Evolutionary conservation across 257 asterid genomes (phyloP).

Genomic region (Asclepias syriaca): DNA sequence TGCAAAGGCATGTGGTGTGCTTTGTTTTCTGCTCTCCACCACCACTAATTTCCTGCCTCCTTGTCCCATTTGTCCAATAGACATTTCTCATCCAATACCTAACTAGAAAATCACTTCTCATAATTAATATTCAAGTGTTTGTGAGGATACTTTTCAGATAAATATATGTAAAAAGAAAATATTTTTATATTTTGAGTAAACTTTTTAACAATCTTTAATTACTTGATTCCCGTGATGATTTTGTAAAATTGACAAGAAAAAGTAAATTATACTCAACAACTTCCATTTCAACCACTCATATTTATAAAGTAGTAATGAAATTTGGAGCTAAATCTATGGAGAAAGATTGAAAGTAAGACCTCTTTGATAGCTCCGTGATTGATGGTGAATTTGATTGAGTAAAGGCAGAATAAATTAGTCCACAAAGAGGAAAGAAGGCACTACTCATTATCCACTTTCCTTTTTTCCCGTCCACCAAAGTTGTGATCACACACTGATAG

Average conservation of each 20-base stretch:
- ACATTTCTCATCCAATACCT: not conserved
- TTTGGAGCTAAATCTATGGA: too few species aligned
- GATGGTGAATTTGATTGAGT: not conserved
- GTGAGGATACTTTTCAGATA: too few species aligned
- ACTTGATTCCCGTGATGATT: too few species aligned
- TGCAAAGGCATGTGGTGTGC: slow-evolving; percentile 15
- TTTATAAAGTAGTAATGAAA: too few species aligned
- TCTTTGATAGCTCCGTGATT: not conserved
- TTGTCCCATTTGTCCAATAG: not conserved
- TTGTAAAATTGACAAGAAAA: too few species aligned
- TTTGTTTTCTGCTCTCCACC: not conserved
- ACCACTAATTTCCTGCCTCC: not conserved
- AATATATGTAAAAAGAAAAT: too few species aligned
- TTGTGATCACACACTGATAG: not conserved
- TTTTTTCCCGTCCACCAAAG: not conserved
- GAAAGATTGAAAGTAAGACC: too few species aligned
- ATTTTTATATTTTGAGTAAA: too few species aligned
- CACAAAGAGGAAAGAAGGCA: not conserved
- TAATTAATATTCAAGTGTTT: too few species aligned
- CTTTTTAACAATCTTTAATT: too few species aligned
- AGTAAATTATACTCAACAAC: too few species aligned
- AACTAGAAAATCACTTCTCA: not conserved
- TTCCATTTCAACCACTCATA: too few species aligned
- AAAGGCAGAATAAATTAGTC: not conserved
- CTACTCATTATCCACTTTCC: not conserved